phyloP scores from a whole-genome alignment of 805 yeast genomes.

The Kuraishia cidri region DNA sequence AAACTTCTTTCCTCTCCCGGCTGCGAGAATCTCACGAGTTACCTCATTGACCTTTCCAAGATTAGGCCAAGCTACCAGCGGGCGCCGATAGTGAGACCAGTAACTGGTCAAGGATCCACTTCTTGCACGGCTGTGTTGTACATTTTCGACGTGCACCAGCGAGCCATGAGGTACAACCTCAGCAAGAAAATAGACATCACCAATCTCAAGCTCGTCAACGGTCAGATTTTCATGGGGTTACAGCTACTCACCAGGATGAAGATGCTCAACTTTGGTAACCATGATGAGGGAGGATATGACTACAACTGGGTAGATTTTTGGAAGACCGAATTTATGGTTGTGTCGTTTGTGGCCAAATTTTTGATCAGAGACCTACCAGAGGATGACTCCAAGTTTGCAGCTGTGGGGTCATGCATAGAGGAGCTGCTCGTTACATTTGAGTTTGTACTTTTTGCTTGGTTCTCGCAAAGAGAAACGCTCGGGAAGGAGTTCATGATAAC shows the following conservation, averaged over 20 bases:
- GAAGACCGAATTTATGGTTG: not conserved
- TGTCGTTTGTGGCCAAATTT: not conserved
- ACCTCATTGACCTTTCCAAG: not conserved
- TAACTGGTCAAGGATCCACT: too few species aligned
- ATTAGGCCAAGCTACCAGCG: constrained; percentile 1
- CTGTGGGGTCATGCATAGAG: not conserved
- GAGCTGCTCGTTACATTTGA: not conserved
- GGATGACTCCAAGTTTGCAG: not conserved
- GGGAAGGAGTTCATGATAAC: too few species aligned
- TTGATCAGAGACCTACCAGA: not conserved
- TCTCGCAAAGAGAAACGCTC: too few species aligned
- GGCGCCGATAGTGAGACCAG: not conserved
- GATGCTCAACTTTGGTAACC: not conserved
- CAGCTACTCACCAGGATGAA: not conserved
- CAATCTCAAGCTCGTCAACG: not conserved
- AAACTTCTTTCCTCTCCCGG: not conserved
- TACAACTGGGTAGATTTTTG: constrained; percentile 1
- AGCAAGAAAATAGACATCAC: not conserved
- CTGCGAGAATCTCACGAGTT: not conserved
- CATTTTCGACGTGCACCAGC: not conserved
- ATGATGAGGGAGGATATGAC: not conserved
- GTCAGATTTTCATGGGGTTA: not conserved
- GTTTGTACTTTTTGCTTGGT: not conserved
- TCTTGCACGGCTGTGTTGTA: not conserved
- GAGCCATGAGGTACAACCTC: not conserved